Base-by-base conservation (phyloP, 2,329 filamentous ascomycete species). In the Trichoderma sp. region DNA sequence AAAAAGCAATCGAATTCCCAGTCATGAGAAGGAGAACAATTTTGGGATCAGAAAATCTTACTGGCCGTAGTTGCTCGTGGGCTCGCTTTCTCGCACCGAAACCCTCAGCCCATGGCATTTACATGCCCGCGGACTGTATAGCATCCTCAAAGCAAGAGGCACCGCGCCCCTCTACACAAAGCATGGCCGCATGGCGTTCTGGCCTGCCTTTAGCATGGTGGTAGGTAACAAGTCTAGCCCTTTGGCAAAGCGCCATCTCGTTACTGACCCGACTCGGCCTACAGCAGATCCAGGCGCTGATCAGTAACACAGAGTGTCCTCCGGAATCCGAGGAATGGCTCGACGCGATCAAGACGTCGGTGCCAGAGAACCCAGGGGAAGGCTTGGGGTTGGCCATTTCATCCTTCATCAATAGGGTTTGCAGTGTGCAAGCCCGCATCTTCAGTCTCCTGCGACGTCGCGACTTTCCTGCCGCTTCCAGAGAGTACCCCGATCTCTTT, bases 181-280 rank as follows among this genome's bases (percentile, higher is more conserved):
- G 1, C 56, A 47, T 2, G 73, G 72, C 5, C 73, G 78, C 5
- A 68, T 68, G 15, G 72, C 74, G 2, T 79, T 79, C 64, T 79
- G 78, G 78, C 72, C 75, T 10, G 72, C 75, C 24, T 78, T 72
- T 44, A 79, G 74, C 64, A 73, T 79, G 67, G 71, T 79, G 52
- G 78, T 79, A 67, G 24, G 76, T 74, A 17, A 24, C 3, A n/a
- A n/a, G 2, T 19, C 28, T 7, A 21, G n/a, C 4, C 17, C 10
- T 15, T 14, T 17, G 9, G 1, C 9, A 10, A 7, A 12, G 15
- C 28, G 19, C n/a, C 63, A 19, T 30, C 28, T 7, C 5, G 24
- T 19, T 43, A 28, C 66, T 72, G 44, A 74, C 61, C n/a, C 17
- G 5, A 15, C 9, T 12, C 12, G 21, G 41, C n/a, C 44, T 12